These are phyloP conservation scores for Acarospora socialis DNA, from an alignment of 2,329 filamentous ascomycete genomes.

Conservation along the genomic window DNA sequence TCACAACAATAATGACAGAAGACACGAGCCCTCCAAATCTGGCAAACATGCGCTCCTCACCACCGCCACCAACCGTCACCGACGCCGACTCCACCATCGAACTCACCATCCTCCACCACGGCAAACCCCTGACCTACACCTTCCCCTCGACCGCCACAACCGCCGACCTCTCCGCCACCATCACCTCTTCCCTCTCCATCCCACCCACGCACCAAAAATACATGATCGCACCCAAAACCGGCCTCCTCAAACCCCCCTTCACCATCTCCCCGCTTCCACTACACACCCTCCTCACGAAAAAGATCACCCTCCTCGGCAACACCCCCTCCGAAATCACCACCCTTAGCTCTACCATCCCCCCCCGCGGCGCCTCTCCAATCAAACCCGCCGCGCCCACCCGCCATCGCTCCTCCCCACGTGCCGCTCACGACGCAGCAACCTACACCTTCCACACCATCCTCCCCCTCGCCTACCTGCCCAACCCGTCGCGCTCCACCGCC, in stretches of 20 bases:
- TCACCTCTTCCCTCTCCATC: slow-evolving; percentile 25
- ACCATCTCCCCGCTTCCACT: slow-evolving; percentile 22
- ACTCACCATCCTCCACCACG: slow-evolving; percentile 42
- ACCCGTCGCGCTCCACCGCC: slow-evolving; percentile 52
- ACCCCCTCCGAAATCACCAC: slow-evolving; percentile 27
- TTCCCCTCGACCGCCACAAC: slow-evolving; percentile 39
- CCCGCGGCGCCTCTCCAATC: slow-evolving; percentile 15
- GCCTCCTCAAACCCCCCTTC: slow-evolving; percentile 32
- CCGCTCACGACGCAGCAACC: slow-evolving; percentile 39
- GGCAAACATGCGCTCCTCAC: background rate
- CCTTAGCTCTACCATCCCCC: slow-evolving; percentile 17
- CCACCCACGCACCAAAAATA: slow-evolving; percentile 30
- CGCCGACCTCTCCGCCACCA: slow-evolving; percentile 24
- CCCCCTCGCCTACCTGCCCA: slow-evolving; percentile 63
- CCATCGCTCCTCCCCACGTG: slow-evolving; percentile 18
- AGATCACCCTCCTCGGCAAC: slow-evolving; percentile 33
- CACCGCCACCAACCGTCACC: background rate
- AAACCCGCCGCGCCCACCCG: slow-evolving; percentile 14
- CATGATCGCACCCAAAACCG: slow-evolving; percentile 33
- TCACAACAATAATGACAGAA: too few relatives aligned
- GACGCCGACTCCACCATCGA: slow-evolving; percentile 15
- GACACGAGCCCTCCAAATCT: too few relatives aligned
- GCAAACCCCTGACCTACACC: slow-evolving; percentile 33
- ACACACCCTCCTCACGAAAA: slow-evolving; percentile 25
- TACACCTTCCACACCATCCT: slow-evolving; percentile 74